These are phyloP conservation scores for Russula earlei DNA, from an alignment of 768 basidiomycete genomes.

Conservation along the genomic window DNA sequence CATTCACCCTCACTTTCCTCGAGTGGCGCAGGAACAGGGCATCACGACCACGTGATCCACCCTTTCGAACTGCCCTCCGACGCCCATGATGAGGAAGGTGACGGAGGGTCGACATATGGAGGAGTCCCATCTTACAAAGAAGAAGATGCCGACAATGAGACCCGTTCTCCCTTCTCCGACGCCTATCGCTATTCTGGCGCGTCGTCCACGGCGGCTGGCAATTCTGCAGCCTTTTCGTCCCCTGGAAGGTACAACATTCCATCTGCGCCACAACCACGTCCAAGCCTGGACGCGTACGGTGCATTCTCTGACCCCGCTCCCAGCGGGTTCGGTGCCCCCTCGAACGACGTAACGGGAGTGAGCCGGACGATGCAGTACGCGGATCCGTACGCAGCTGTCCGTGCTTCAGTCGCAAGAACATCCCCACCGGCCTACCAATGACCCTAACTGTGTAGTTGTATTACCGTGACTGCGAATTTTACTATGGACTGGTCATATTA, in stretches of 20 bases:
- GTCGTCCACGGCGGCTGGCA: slow-evolving; percentile 25
- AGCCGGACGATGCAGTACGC: slow-evolving; percentile 93
- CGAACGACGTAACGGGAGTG: slow-evolving; percentile 39
- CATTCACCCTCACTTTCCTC: slow-evolving; percentile 53
- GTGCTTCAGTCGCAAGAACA: slow-evolving; percentile 32
- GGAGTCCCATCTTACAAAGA: slow-evolving; percentile 36
- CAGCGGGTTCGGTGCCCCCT: slow-evolving; percentile 47
- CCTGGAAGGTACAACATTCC: slow-evolving; percentile 27
- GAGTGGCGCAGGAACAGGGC: slow-evolving; percentile 70
- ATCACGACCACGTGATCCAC: slow-evolving; percentile 50
- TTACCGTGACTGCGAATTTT: not conserved
- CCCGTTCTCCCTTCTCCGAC: slow-evolving; percentile 44
- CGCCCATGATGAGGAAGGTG: slow-evolving; percentile 41
- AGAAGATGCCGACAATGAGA: slow-evolving; percentile 19
- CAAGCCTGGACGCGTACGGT: slow-evolving; percentile 81
- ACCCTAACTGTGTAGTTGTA: slow-evolving; percentile 13
- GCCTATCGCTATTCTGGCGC: slow-evolving; percentile 39
- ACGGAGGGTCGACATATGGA: slow-evolving; percentile 44
- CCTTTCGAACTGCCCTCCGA: slow-evolving; percentile 61
- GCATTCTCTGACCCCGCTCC: slow-evolving; percentile 87
- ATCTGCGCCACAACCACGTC: slow-evolving; percentile 32
- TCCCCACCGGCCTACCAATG: slow-evolving; percentile 13
- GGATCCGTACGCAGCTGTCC: slow-evolving; percentile 74
- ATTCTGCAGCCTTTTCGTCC: slow-evolving; percentile 22
- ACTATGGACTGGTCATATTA: slow-evolving; percentile 1